Evolutionary conservation across 148 eudicot genomes (phyloP), one percentile per base, ranked within the genome.

Genomic region (Cornus kousa): DNA sequence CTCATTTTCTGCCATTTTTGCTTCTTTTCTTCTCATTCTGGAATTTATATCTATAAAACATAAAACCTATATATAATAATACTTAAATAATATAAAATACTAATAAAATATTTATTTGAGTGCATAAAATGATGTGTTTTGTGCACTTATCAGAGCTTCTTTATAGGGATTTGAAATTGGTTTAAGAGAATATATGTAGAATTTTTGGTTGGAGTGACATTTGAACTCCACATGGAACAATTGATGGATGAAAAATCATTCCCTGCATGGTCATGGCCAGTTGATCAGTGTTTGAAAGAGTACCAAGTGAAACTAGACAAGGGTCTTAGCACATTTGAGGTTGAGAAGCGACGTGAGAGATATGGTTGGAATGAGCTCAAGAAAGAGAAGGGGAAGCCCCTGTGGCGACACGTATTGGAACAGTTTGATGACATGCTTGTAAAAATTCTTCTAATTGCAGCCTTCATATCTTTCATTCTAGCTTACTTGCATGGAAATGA

Each of bases 341-440:
- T 88, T 12, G 94, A 91, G 71, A 90, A 80, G 64, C 79, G 67
- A 67, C 80, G 92, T 1, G 88, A 89, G 76, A 79, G 32, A 35
- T 82, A 86, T 70, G 97, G 97, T 78, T 90, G 88, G 90, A 93
- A 93, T 79, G 97, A 93, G 79, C 89, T 93, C 22, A 70, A 90
- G 65, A 91, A 88, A 70, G 93, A 93, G 82, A 88, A 88, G 80
- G 92, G 92, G 79, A 90, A 90, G 78, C 92, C 97, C 33, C 71
- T 91, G 20, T 93, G 97, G 97, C 88, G 76, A 70, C 95, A 91
- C 48, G 89, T 93, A 10, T 67, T 93, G 6, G 91, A 93, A 73
- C 97, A 93, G 75, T 93, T 93, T 71, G 92, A 93, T 76, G 97
- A 93, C 78, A 85, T 83, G 88, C 95, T 93, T 77, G 93, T 91